Evolutionary conservation across 2,329 filamentous ascomycete genomes (phyloP).

Genomic region (Hirsutella rhossiliensis): DNA sequence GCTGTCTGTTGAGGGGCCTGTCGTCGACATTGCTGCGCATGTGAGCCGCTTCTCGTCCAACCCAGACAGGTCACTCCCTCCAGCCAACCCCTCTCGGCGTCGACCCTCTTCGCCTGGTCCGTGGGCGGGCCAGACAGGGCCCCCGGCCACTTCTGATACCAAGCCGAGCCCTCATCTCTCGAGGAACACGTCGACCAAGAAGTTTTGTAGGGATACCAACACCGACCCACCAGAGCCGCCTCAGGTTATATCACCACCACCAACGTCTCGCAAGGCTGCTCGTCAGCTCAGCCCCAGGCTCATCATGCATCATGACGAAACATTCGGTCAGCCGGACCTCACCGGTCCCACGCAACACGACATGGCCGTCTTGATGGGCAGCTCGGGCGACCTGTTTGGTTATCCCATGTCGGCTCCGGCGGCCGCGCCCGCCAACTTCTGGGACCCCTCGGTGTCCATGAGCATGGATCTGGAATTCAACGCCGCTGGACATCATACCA

Average conservation of each 20-base stretch:
- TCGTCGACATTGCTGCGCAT: slow-evolving; percentile 45
- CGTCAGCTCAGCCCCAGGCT: slow-evolving; percentile 42
- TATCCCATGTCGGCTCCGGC: slow-evolving; percentile 49
- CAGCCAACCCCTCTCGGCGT: slow-evolving; percentile 46
- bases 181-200: slow-evolving; percentile 26
- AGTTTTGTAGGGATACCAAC: slow-evolving; percentile 28
- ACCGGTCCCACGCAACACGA: slow-evolving; percentile 35
- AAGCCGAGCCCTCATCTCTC: slow-evolving; percentile 15
- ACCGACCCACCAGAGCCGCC: slow-evolving; percentile 20
- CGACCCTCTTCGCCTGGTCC: slow-evolving; percentile 45
- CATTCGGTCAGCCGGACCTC: slow-evolving; percentile 39
- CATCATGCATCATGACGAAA: slow-evolving; percentile 47
- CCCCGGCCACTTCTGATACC: slow-evolving; percentile 14
- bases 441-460: slow-evolving; percentile 42
- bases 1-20: slow-evolving; percentile 37
- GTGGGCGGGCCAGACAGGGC: slow-evolving; percentile 18
- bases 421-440: slow-evolving; percentile 39
- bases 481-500: slow-evolving; percentile 28
- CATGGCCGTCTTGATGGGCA: slow-evolving; percentile 32
- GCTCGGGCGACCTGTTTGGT: slow-evolving; percentile 42
- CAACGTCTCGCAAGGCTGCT: slow-evolving; percentile 41
- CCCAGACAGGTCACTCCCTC: slow-evolving; percentile 40
- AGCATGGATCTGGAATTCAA: slow-evolving; percentile 50
- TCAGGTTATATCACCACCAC: slow-evolving; percentile 49
- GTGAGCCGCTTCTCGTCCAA: slow-evolving; percentile 47